Evolutionary conservation across 2,329 filamentous ascomycete genomes (phyloP).

Genomic region (Sordariomycetes sp.): DNA sequence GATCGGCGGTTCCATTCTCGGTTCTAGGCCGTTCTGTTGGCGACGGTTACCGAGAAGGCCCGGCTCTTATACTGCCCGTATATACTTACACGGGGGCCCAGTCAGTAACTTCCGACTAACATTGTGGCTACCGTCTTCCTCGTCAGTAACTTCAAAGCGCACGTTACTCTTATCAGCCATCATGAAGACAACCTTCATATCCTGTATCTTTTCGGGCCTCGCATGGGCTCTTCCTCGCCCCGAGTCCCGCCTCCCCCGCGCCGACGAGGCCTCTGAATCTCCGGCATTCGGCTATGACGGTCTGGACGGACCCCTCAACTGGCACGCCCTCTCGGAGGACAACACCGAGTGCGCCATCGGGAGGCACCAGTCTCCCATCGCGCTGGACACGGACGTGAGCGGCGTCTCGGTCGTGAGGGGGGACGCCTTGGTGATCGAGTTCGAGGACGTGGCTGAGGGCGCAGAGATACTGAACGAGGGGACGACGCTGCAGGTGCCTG

Average conservation of each 20-base stretch:
- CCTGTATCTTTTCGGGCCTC: neutral
- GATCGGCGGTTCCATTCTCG: too few species aligned
- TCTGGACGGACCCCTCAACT: slow-evolving; percentile 37
- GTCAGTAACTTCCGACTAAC: too few species aligned
- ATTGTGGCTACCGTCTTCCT: too few species aligned
- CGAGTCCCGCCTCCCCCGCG: neutral
- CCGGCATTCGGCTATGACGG: slow-evolving; percentile 3
- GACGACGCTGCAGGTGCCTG: slow-evolving; percentile 35
- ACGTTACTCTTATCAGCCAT: neutral
- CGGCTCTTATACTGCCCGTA: too few species aligned
- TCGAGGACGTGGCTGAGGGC: slow-evolving; percentile 22
- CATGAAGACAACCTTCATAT: neutral
- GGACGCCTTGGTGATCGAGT: slow-evolving; percentile 17
- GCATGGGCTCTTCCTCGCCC: neutral
- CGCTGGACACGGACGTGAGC: slow-evolving; percentile 22
- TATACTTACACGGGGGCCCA: too few species aligned
- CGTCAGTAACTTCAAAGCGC: too few species aligned
- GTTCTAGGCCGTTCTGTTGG: too few species aligned
- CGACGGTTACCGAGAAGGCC: too few species aligned
- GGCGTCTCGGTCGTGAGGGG: slow-evolving; percentile 18
- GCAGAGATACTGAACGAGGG: slow-evolving; percentile 40
- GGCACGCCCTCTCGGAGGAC: slow-evolving; percentile 30
- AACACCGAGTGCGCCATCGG: slow-evolving; percentile 38
- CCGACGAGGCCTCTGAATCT: neutral
- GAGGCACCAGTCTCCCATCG: slow-evolving; percentile 43